Base-by-base conservation (phyloP, 2,329 filamentous ascomycete species). In the Chaetomiaceae sp. region DNA sequence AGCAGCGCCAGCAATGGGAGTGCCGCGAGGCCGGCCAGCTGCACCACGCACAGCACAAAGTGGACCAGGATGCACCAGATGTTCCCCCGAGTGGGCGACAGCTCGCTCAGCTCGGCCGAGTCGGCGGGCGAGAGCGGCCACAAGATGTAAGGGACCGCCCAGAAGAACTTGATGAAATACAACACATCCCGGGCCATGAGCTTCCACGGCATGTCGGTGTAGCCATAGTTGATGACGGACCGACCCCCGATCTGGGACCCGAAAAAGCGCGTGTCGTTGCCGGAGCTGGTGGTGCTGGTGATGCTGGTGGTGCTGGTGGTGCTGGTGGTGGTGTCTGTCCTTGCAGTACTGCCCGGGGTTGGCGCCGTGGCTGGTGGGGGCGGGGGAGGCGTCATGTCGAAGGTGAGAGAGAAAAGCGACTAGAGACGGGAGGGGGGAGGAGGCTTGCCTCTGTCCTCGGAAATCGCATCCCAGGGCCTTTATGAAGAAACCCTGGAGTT, bases 141-240 rank as follows among this genome's bases (percentile, higher is more conserved):
- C n/a, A 87, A 48, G 31, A 87, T 70, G 63, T 77, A 80, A 2
- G 82, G 82, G 17, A 86, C 63, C 3, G 76, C 74, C 75, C 77
- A 80, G 48, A 67, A 54, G 55, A 77, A 79, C 45, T 68, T 65
- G 63, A 80, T 76, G 65, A 81, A 81, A 59, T 74, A 76, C 60
- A 72, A 74, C n/a, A 78, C 59, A 53, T 83, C 78, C 64, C 71
- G 76, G 40, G 68, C 63, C 44, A 82, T 65, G 43, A 82, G 70
- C 40, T 63, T 71, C 64, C 69, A 73, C 1, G 78, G 78, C 58
- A 71, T 66, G 58, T 81, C 78, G 8, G 81, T 84, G 63, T 84
- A 82, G 58, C 73, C 71, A 65, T 82, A 82, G 66, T 76, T 79
- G 64, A 79, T 80, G 60, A 81, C 73, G n/a, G 72, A 71, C 47